Evolutionary conservation across 257 asterid species (phyloP).

Genomic region (Echites panduratus): DNA sequence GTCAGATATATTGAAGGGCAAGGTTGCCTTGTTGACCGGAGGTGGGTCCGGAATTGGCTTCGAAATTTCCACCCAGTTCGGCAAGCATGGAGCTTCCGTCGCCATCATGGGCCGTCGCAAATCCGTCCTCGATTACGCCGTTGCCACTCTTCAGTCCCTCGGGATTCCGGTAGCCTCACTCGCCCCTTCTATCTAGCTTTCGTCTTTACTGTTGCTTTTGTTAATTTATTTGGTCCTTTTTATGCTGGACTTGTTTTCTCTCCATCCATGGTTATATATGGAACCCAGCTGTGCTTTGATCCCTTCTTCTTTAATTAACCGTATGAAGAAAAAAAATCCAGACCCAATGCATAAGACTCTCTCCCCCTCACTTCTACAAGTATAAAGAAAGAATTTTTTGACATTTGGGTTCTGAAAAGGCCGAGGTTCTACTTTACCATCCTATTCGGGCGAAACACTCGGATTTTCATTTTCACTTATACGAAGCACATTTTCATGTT

Average conservation of each 20-base stretch:
- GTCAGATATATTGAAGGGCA: slow-evolving; percentile 52
- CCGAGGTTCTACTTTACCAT: too few species aligned
- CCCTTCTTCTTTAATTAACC: neutral
- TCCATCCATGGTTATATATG: neutral
- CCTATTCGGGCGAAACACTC: too few species aligned
- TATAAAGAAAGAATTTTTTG: neutral
- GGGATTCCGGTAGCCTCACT: slow-evolving; percentile 49
- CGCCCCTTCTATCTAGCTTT: neutral
- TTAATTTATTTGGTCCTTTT: neutral
- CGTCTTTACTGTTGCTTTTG: neutral
- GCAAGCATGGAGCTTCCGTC: slow-evolving; percentile 86
- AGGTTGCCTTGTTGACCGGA: slow-evolving; percentile 83
- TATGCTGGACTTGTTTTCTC: neutral
- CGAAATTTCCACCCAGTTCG: slow-evolving; percentile 70
- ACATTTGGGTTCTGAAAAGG: too few species aligned
- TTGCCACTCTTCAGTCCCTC: slow-evolving; percentile 58
- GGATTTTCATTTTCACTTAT: neutral
- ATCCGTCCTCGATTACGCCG: slow-evolving; percentile 59
- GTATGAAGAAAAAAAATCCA: neutral
- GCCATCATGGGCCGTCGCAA: slow-evolving; percentile 93
- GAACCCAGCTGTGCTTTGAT: neutral
- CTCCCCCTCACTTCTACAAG: neutral
- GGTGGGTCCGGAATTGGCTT: slow-evolving; percentile 92
- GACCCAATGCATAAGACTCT: neutral
- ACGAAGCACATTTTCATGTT: neutral